Percentiles rank a stretch among this genome's conserved stretches.
These are phyloP conservation scores for Cubamyces lactineus DNA, from an alignment of 768 basidiomycete genomes.

Conservation along the genomic window DNA sequence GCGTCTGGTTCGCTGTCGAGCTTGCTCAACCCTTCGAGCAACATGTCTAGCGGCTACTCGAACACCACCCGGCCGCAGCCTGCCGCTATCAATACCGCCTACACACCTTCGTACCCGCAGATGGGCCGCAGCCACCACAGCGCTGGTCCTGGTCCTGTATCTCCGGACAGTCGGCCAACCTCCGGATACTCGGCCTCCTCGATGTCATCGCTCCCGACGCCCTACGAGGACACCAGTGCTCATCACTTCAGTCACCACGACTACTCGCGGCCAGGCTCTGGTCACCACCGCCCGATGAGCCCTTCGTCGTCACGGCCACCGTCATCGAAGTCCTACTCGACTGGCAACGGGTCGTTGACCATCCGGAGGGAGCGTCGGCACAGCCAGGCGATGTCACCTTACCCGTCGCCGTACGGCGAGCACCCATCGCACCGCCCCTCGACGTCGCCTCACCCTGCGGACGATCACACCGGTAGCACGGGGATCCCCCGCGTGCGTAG, in stretches of 20 bases:
- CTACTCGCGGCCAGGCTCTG: conserved; percentile 74
- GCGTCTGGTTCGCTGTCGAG: conserved; percentile 73
- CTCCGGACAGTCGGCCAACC: conserved; percentile 83
- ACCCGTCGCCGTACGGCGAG: conserved; percentile 81
- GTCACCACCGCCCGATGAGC: conserved; percentile 61
- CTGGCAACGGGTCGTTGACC: conserved; percentile 57
- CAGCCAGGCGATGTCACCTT: conserved; percentile 86
- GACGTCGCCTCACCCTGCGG: conserved; percentile 70
- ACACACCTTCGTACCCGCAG: conserved; percentile 57
- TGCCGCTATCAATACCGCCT: conserved; percentile 29
- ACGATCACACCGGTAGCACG: conserved; percentile 38
- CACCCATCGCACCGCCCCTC: conserved; percentile 64
- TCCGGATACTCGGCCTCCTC: conserved; percentile 88
- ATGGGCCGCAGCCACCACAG: conserved; percentile 69
- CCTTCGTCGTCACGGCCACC: conserved; percentile 70
- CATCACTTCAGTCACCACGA: conserved; percentile 46
- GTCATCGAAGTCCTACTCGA: conserved; percentile 64
- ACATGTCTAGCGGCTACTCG: conserved; percentile 69
- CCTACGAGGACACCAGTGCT: conserved; percentile 61
- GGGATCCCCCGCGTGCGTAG: conserved; percentile 76
- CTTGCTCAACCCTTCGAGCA: conserved; percentile 68
- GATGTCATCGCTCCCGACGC: conserved; percentile 63
- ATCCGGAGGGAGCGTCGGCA: conserved; percentile 77
- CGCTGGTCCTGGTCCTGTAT: conserved; percentile 70
- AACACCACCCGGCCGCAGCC: conserved; percentile 35